Base-by-base conservation (phyloP, 2,329 filamentous ascomycete genomes). In the Macroventuria anomochaeta region DNA sequence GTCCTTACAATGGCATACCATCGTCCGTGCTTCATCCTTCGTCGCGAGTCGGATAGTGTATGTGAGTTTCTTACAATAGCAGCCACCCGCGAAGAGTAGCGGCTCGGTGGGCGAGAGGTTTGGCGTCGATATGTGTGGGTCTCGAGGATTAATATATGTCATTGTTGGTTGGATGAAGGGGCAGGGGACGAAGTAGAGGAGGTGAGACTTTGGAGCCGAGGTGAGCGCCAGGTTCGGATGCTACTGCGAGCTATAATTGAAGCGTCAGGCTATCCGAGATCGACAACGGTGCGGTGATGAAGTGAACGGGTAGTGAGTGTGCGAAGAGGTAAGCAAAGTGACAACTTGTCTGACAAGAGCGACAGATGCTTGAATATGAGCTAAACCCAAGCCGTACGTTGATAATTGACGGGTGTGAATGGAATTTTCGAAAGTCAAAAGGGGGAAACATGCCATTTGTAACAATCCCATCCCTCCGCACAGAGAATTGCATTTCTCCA, bases 1-100 rank as follows among this genome's bases (percentile, higher is more conserved):
- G 61, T 78, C 81, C 15, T 65, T 57, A 61, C 81, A 84, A 64
- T 84, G 81, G 58, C 81, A 84, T 13, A 84, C 61, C 8, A 76
- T 80, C 1, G 81, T 82, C 18, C 80, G 71, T 2, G 81, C 81
- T 20, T 83, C 75, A 7, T 79, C 76, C 5, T 75, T 71, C 7
- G 78, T 77, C 2, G 65, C 57, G 1, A 84, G 72, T 0, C 70
- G 67, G 39, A 84, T 70, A 13, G 74, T 69, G 55, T 83, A 84
- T 25, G 73, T 70, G 49, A 84, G 73, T 7, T 71, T 71, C 50
- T 73, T 70, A 63, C 82, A 84, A 64, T 77, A 80, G 68, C 81
- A 84, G 32, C 73, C 75, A 17, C 78, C 77, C 1, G 71, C 71
- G 32, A 71, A 59, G 23, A 58, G 41, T 39, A 68, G 54, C 2